Conservation (phyloP, 129 eudicot species). For the Lonicera japonica region DNA sequence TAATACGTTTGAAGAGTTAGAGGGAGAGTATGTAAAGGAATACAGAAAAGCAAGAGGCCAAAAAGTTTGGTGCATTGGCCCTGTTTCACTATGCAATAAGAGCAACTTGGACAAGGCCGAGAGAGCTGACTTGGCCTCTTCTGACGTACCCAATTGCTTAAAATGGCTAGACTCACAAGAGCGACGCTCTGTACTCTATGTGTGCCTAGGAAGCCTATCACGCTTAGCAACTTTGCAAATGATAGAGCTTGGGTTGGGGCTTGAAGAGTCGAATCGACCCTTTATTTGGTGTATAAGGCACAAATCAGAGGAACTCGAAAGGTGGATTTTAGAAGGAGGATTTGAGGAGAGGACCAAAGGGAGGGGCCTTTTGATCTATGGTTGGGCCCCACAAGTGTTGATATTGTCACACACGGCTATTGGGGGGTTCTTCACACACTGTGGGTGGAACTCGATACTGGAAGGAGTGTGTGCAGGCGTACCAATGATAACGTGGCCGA, state of each 20-base stretch:
- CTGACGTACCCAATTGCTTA: slow-evolving; percentile 29
- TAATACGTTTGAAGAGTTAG: slow-evolving; percentile 46
- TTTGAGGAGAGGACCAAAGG: slow-evolving; percentile 39
- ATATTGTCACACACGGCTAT: slow-evolving; percentile 41
- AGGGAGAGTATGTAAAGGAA: slow-evolving; percentile 38
- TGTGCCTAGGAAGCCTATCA: slow-evolving; percentile 46
- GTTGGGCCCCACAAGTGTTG: slow-evolving; percentile 71
- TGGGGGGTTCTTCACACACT: slow-evolving; percentile 59
- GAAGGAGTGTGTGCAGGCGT: slow-evolving; percentile 47
- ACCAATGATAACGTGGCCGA: slow-evolving; percentile 57
- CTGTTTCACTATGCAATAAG: slow-evolving; percentile 41
- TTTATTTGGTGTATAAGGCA: slow-evolving; percentile 46
- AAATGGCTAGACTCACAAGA: slow-evolving; percentile 38
- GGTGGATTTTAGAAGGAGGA: slow-evolving; percentile 31
- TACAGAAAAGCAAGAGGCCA: slow-evolving; percentile 10
- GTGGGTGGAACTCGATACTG: slow-evolving; percentile 66
- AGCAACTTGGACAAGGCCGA: slow-evolving; percentile 24
- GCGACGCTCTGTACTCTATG: slow-evolving; percentile 36
- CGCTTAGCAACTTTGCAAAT: slow-evolving; percentile 31
- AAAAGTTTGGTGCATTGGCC: slow-evolving; percentile 60
- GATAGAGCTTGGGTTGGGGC: slow-evolving; percentile 46
- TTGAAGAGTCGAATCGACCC: slow-evolving; percentile 36
- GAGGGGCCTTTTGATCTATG: slow-evolving; percentile 41
- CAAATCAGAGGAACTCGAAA: slow-evolving; percentile 19
- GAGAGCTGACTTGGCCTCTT: slow-evolving; percentile 40